Percentiles rank a stretch among this genome's conserved stretches.
Conservation (phyloP, 805 yeast genomes). For the Candida sonorensis region DNA sequence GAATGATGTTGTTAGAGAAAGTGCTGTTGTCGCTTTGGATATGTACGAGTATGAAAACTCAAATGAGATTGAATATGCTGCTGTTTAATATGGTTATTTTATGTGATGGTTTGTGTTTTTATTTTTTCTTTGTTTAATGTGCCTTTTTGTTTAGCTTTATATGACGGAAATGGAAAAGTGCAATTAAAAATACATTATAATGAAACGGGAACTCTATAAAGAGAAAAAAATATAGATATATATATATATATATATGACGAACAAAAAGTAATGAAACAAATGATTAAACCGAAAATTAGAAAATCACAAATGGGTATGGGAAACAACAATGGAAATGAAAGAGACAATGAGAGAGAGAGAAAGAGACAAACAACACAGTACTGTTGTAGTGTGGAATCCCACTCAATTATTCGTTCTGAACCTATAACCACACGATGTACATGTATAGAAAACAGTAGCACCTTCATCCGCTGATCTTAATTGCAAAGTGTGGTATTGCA, state of each 20-base stretch:
- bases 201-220: no score
- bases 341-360: no score
- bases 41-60: conserved; percentile 96
- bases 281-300: no score
- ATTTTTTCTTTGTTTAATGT: background rate
- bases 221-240: no score
- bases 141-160: background rate
- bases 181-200: no score
- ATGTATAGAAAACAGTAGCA: conserved; percentile 97
- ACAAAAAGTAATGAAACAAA: no score
- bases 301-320: no score
- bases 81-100: conserved; percentile 11
- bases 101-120: background rate
- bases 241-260: no score
- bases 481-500: conserved; percentile 96
- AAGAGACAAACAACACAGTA: background rate
- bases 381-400: no score
- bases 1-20: conserved; percentile 89
- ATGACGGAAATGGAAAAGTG: no score
- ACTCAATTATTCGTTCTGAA: conserved; percentile 95
- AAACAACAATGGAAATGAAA: no score
- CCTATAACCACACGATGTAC: conserved; percentile 87
- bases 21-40: conserved; percentile 95
- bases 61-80: conserved; percentile 69
- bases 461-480: conserved; percentile 99